Percentiles rank a stretch among this genome's conserved stretches.
Evolutionary conservation across 768 basidiomycete genomes (phyloP).

Genomic region (Leccinum incarnatum): DNA sequence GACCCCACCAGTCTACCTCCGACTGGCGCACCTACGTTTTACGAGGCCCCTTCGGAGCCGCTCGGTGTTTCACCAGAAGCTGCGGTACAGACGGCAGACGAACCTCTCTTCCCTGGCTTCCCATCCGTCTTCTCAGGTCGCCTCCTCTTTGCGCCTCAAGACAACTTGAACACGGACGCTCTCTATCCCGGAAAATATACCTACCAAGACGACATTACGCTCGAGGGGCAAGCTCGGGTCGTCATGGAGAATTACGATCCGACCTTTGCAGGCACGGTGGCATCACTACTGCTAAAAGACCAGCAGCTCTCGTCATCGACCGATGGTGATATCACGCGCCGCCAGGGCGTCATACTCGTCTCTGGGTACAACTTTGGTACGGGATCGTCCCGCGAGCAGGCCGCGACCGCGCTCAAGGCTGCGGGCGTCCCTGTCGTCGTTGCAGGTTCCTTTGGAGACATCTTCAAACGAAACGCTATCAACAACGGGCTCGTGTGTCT

Average conservation of each 20-base stretch:
- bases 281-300: conserved; percentile 40
- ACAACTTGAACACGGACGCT: conserved; percentile 97
- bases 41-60: conserved; percentile 38
- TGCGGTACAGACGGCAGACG: conserved; percentile 35
- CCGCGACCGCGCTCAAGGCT: conserved; percentile 93
- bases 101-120: conserved; percentile 78
- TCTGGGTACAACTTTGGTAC: conserved; percentile 99
- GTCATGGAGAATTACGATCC: conserved; percentile 99
- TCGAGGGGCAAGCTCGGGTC: conserved; percentile 88
- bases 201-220: conserved; percentile 98
- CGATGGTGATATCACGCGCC: conserved; percentile 32
- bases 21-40: conserved; percentile 54
- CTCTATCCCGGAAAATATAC: conserved; percentile 99
- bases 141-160: conserved; percentile 91
- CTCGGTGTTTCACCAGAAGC: conserved; percentile 29
- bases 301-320: conserved; percentile 15
- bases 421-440: conserved; percentile 92
- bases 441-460: conserved; percentile 98
- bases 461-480: conserved; percentile 98
- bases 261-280: conserved; percentile 70
- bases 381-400: conserved; percentile 97
- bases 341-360: conserved; percentile 74
- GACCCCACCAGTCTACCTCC: conserved; percentile 52
- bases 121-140: conserved; percentile 79
- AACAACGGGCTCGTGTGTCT: conserved; percentile 97